Base-by-base conservation (phyloP, 176 grass and related monocot genomes). In the Carex littledalei region DNA sequence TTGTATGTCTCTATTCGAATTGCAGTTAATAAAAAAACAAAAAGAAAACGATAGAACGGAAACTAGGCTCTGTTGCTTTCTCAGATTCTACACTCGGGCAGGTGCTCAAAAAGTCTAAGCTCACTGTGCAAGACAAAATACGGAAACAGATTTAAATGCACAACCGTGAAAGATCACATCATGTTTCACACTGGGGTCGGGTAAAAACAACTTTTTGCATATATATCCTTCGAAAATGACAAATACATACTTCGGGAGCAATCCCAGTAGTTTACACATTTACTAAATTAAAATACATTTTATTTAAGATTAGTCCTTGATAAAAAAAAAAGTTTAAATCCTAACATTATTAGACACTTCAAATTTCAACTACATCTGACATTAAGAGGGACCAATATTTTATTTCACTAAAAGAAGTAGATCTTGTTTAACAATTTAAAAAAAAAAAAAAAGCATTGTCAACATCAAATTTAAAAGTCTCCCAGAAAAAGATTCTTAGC, bases 21-120 rank as follows among this genome's bases (percentile, higher is more conserved):
- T 34, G 43, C 17, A 26, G 54, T 83, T 67, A 16, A 54, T 18
- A 65, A 49, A 83, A 66, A 60, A 83, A 83, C 63, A 83, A 83
- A 67, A 83, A 83, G 17, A 61, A 82, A 50, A 66, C 21, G 78
- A 20, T 13, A 37, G 18, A 82, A 82, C 6, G 80, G 59, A 29
- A 64, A 67, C 4, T 6, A 68, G 26, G n/a, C 35, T 22, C 43
- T 69, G 7, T 67, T 67, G 41, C 81, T 83, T 83, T 83, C 29
- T 67, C 81, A 35, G 63, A 67, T 53, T 83, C 81, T 67, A 69
- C 17, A 54, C 37, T 29, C 22, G 41, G 64, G 55, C 81, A 83
- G 63, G 81, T 56, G 26, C 62, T 12, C 13, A 67, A 83, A 83
- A 49, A 83, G 63, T 52, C 60, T 68, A 16, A 29, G 56, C 8